phyloP scores from a whole-genome alignment of 1,284 basidiomycete genomes.

The Lignosus rhinocerotis region DNA sequence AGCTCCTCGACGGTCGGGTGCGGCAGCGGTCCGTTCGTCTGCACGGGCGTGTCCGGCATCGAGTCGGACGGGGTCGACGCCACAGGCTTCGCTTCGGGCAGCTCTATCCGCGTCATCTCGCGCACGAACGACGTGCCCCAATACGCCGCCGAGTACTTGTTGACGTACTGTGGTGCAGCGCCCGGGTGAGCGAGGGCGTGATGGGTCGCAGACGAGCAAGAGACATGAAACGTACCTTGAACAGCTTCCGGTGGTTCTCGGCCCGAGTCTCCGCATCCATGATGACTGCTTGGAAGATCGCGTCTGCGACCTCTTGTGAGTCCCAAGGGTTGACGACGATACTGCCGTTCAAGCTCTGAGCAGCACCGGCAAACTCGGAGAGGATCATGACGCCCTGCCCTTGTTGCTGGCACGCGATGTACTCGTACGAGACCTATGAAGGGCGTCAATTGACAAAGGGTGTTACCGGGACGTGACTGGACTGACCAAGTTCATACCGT shows the following conservation, averaged over 20 bases:
- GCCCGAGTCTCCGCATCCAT: constrained; percentile 81
- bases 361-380: constrained; percentile 97
- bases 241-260: constrained; percentile 93
- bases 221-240: constrained; percentile 62
- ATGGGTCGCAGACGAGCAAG: not conserved
- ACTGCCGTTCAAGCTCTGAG: constrained; percentile 92
- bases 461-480: not conserved
- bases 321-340: constrained; percentile 98
- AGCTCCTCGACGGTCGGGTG: constrained; percentile 33
- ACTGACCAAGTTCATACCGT: constrained; percentile 97
- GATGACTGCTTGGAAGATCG: constrained; percentile 92
- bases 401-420: constrained; percentile 93
- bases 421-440: constrained; percentile 95
- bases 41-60: constrained; percentile 8
- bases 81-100: constrained; percentile 22
- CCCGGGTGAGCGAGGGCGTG: not conserved
- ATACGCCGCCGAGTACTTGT: constrained; percentile 90
- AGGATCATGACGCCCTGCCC: constrained; percentile 96
- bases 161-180: constrained; percentile 63
- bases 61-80: constrained; percentile 14
- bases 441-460: not conserved
- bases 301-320: constrained; percentile 92
- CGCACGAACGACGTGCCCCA: constrained; percentile 92
- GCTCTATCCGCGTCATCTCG: constrained; percentile 68
- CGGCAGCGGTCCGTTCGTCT: constrained; percentile 30